These are phyloP conservation scores for Venturia carpophila DNA, from an alignment of 2,329 filamentous ascomycete species.

Conservation along the genomic window DNA sequence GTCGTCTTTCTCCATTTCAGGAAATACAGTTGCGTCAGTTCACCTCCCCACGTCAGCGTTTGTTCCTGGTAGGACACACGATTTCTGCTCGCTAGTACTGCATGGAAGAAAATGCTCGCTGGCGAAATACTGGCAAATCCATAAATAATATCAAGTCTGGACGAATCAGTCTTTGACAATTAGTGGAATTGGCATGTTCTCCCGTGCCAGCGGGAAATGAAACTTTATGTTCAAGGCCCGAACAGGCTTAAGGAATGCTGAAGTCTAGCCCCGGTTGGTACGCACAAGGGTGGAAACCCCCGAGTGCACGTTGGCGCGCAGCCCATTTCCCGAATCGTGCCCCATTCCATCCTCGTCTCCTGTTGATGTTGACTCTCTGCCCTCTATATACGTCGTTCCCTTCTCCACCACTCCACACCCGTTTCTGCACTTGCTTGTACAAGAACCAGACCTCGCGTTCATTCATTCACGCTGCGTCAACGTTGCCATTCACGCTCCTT, in stretches of 20 bases:
- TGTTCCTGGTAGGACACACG: not conserved
- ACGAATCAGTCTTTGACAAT: not conserved
- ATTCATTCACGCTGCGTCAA: constrained; percentile 15
- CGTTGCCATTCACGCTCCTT: not conserved
- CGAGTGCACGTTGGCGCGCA: not conserved
- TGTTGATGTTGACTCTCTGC: not conserved
- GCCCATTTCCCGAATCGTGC: constrained; percentile 3
- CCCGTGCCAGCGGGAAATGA: constrained; percentile 1
- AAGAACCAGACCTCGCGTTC: constrained; percentile 13
- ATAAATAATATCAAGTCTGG: not conserved
- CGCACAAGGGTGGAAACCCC: constrained; percentile 1
- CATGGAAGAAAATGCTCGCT: constrained; percentile 1
- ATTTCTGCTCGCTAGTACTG: not conserved
- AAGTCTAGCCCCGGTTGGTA: constrained; percentile 4
- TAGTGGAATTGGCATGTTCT: constrained; percentile 4
- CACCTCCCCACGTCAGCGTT: not conserved
- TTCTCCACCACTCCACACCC: not conserved
- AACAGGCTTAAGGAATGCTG: constrained; percentile 5
- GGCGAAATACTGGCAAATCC: not conserved
- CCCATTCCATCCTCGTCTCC: not conserved
- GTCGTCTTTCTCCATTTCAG: not conserved
- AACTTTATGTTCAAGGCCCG: not conserved
- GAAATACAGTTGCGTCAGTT: not conserved
- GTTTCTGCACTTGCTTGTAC: not conserved
- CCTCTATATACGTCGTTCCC: not conserved